Evolutionary conservation across 2,329 filamentous ascomycete genomes (phyloP).

Genomic region (Verticillium nonalfalfae): DNA sequence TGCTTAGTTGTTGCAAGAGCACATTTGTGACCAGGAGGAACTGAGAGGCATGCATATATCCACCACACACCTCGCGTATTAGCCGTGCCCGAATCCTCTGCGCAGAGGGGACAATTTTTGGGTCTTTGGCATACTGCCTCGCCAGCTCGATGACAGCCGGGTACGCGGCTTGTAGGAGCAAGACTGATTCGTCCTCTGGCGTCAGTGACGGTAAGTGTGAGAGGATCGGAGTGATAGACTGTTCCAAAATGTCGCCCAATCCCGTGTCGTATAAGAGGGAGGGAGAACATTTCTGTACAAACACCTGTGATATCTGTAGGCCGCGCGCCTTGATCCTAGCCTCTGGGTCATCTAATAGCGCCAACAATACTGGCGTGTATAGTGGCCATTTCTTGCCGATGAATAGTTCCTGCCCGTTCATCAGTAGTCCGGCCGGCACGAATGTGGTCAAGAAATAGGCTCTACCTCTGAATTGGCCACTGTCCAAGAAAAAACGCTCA

Average conservation of each 20-base stretch:
- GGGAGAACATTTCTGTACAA: conserved; percentile 49
- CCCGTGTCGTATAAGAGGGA: conserved; percentile 54
- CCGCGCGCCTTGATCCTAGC: conserved; percentile 47
- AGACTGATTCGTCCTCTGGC: conserved; percentile 61
- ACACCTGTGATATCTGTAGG: conserved; percentile 42
- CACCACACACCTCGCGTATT: conserved; percentile 48
- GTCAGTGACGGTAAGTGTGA: conserved; percentile 72
- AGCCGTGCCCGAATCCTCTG: conserved; percentile 31
- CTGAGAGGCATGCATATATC: conserved; percentile 51
- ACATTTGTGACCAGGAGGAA: conserved; percentile 50
- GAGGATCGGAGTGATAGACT: conserved; percentile 66
- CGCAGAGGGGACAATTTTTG: conserved; percentile 26
- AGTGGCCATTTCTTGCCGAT: conserved; percentile 59
- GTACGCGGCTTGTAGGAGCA: conserved; percentile 60
- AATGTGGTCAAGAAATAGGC: conserved; percentile 11
- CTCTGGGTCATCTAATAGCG: conserved; percentile 59
- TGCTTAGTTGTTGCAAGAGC: conserved; percentile 43
- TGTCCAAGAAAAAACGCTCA: conserved; percentile 53
- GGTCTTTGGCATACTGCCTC: conserved; percentile 22
- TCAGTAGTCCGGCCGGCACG: conserved; percentile 1
- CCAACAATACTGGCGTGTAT: conserved; percentile 63
- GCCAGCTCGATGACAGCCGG: conserved; percentile 56
- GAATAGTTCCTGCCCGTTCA: conserved; percentile 24
- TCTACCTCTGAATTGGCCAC: conserved; percentile 44
- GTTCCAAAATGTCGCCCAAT: conserved; percentile 60